phyloP scores from a whole-genome alignment of 2,329 filamentous ascomycete species.

The Epichloe festucae region DNA sequence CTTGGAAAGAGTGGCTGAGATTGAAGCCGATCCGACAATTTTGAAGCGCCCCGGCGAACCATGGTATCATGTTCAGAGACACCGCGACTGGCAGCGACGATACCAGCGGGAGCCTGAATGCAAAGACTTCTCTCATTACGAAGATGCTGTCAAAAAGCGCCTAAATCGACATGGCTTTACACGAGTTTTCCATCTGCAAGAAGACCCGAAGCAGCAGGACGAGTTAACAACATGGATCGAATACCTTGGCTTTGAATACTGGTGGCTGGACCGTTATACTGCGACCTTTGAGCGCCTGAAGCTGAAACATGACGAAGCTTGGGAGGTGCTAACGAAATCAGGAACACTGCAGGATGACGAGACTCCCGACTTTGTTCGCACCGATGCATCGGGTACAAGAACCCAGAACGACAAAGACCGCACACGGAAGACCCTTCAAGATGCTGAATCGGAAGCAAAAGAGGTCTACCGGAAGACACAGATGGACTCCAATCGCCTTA shows the following conservation, averaged over 20 bases:
- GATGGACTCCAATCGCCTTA: neutral
- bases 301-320: slow-evolving; percentile 15
- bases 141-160: slow-evolving; percentile 12
- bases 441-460: slow-evolving; percentile 1
- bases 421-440: neutral
- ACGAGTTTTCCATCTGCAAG: slow-evolving; percentile 15
- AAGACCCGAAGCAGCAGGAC: slow-evolving; percentile 18
- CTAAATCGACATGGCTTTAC: slow-evolving; percentile 17
- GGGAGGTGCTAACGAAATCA: slow-evolving; percentile 18
- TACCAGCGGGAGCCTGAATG: slow-evolving; percentile 8
- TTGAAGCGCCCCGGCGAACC: neutral
- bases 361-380: slow-evolving; percentile 7
- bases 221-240: slow-evolving; percentile 26
- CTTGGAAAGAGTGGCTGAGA: neutral
- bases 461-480: slow-evolving; percentile 3
- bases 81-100: slow-evolving; percentile 4
- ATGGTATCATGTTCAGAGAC: slow-evolving; percentile 5
- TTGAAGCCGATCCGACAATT: slow-evolving; percentile 7
- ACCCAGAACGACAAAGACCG: neutral
- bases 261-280: slow-evolving; percentile 13
- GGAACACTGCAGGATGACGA: slow-evolving; percentile 13
- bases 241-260: slow-evolving; percentile 20
- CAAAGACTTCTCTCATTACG: slow-evolving; percentile 13
- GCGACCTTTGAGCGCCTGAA: slow-evolving; percentile 10
- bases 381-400: neutral